Evolutionary conservation across 2,329 filamentous ascomycete species (phyloP), one percentile per base, ranked within the genome.

Genomic region (Penicillium frequentans): DNA sequence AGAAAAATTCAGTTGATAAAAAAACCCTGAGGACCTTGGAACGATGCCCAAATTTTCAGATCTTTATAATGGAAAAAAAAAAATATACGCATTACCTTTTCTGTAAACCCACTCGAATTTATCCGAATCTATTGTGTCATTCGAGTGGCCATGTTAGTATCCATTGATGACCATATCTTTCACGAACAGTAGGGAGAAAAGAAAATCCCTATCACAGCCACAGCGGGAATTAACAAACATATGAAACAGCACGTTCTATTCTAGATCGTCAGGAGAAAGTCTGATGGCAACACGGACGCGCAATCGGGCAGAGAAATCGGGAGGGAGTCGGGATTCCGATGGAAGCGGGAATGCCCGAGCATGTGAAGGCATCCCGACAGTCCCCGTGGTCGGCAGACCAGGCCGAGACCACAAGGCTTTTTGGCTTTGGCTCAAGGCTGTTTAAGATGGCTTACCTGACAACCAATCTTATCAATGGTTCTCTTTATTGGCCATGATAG

Each of bases 321-420:
- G 53, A 58, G 39, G 9, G 44, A 24, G 44, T 65, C 64, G 64
- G 64, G 58, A 67, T 66, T 57, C 62, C 64, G 64, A 58, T 56
- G 52, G 24, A 49, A 59, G 62, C 63, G 62, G 60, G 55, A 64
- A 56, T 52, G 52, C 62, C 61, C 64, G 61, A 60, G 49, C 23
- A 47, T 23, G 39, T 39, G 39, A 58, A 61, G 54, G 55, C 35
- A 62, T 65, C 64, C 64, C 63, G 64, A 64, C 11, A 19, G 33
- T 44, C 49, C 52, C 60, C 58, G 58, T 52, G 33, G 46, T 57
- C 62, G 61, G 58, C 54, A 35, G 31, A 19, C 33, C 48, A 49
- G 48, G 54, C 62, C 63, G 60, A 64, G 54, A 59, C 42, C 43
- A 49, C 21, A 13, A 24, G 21, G 39, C 35, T 23, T 42, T 23